These are phyloP conservation scores for Sarcomyxa edulis DNA, from an alignment of 768 basidiomycete genomes.

Conservation along the genomic window DNA sequence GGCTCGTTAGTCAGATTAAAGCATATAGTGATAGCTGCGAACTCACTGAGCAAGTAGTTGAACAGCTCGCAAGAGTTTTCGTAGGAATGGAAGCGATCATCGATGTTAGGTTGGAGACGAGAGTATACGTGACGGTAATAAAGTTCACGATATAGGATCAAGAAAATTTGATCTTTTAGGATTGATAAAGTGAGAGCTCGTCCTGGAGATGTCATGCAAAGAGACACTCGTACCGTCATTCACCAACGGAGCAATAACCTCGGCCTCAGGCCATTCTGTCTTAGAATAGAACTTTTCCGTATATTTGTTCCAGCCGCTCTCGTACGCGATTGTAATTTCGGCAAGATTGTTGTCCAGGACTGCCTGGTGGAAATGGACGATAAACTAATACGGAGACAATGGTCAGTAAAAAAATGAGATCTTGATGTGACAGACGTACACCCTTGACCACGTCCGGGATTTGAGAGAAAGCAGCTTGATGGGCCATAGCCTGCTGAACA, in stretches of 20 bases:
- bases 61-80: constrained; percentile 98
- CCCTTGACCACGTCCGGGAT: constrained; percentile 89
- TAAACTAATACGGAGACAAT: constrained; percentile 52
- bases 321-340: constrained; percentile 90
- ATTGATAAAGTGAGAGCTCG: constrained; percentile 4
- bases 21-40: not conserved
- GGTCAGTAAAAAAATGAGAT: too few species aligned
- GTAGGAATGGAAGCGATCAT: constrained; percentile 97
- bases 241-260: constrained; percentile 90
- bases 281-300: constrained; percentile 95
- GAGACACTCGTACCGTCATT: constrained; percentile 65
- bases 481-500: constrained; percentile 80
- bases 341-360: constrained; percentile 86
- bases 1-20: constrained; percentile 1
- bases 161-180: constrained; percentile 84
- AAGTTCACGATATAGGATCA: constrained; percentile 94
- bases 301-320: constrained; percentile 95
- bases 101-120: constrained; percentile 88
- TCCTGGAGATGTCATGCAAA: not conserved
- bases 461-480: constrained; percentile 75
- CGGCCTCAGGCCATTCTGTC: constrained; percentile 97
- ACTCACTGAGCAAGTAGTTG: constrained; percentile 91
- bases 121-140: constrained; percentile 97
- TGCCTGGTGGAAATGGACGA: constrained; percentile 92
- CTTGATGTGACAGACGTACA: constrained; percentile 38